A percentile compares a stretch with the other conserved stretches of the same genome.
Conservation (phyloP, 768 basidiomycete species). For the Pleurotus giganteus region DNA sequence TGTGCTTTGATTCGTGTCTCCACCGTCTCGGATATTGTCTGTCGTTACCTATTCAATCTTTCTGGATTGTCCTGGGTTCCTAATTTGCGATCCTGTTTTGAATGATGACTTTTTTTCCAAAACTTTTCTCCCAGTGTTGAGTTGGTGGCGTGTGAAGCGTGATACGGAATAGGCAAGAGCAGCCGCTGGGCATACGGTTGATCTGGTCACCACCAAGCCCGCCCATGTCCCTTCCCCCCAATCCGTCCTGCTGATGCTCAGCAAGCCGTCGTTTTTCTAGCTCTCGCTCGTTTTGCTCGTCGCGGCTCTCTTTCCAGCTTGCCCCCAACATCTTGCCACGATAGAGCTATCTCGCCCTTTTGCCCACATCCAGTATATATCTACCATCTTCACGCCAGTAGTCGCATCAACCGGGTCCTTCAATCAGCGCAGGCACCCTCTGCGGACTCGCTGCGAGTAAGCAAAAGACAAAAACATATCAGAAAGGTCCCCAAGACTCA, state of each 20-base stretch:
- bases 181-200: neutral
- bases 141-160: neutral
- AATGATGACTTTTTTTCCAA: slow-evolving; percentile 1
- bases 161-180: neutral
- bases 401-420: neutral
- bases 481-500: neutral
- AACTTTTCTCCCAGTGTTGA: neutral
- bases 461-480: neutral
- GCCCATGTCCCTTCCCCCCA: neutral
- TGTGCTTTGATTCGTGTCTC: slow-evolving; percentile 16
- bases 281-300: slow-evolving; percentile 4
- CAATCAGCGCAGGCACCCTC: neutral
- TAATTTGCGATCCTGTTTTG: slow-evolving; percentile 12
- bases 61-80: slow-evolving; percentile 26
- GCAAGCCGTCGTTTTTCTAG: neutral
- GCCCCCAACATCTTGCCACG: neutral
- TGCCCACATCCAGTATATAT: neutral
- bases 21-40: slow-evolving; percentile 28
- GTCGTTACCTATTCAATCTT: slow-evolving; percentile 30
- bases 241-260: neutral
- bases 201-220: neutral
- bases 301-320: neutral
- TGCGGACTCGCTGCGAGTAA: neutral
- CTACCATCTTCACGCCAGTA: neutral
- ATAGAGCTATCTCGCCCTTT: neutral